Evolutionary conservation across 805 yeast species (phyloP).

Genomic region (Monosporozyma yasuniensis): DNA sequence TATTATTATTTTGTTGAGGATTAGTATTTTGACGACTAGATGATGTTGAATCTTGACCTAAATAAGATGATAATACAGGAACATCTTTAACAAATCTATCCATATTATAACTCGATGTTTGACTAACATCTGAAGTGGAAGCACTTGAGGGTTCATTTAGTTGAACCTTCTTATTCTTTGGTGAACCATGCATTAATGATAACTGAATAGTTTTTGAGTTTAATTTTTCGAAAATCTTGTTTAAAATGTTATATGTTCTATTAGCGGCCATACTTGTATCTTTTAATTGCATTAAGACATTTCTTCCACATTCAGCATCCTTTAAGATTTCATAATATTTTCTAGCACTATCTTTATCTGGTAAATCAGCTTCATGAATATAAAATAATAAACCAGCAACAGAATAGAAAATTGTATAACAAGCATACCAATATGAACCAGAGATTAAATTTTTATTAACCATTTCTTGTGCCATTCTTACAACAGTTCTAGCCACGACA

Average conservation of each 20-base stretch:
- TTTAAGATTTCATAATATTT: constrained; percentile 52
- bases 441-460: constrained; percentile 59
- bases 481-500: constrained; percentile 72
- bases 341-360: constrained; percentile 35
- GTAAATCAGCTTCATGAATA: constrained; percentile 46
- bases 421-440: constrained; percentile 92
- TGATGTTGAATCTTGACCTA: neutral
- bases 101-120: constrained; percentile 1
- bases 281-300: constrained; percentile 60
- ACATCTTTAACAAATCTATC: constrained; percentile 2
- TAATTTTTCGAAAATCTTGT: constrained; percentile 69
- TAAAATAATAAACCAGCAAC: constrained; percentile 83
- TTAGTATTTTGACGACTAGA: neutral
- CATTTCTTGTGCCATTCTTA: constrained; percentile 73
- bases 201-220: constrained; percentile 59
- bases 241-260: constrained; percentile 70
- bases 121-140: neutral
- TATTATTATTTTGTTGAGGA: neutral
- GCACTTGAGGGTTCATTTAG: neutral
- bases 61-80: neutral
- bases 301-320: constrained; percentile 78
- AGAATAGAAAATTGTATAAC: constrained; percentile 84
- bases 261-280: constrained; percentile 70
- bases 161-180: neutral
- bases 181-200: constrained; percentile 18